Conservation (phyloP, 176 grass and related monocot genomes). For the Oryza glaberrima region DNA sequence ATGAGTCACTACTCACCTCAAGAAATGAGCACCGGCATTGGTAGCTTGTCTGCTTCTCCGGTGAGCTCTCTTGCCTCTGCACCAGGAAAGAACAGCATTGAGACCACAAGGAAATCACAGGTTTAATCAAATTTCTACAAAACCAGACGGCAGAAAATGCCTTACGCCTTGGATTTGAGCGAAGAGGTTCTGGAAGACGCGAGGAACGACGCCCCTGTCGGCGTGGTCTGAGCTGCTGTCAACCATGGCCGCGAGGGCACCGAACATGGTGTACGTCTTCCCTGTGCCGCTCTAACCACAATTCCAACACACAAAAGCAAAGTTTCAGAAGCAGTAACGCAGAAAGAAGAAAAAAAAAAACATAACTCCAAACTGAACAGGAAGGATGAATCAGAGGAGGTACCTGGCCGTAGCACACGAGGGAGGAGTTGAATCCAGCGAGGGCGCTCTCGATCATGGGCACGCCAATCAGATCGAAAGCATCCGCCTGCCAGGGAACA, state of each 20-base stretch:
- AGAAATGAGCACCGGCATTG: constrained; percentile 94
- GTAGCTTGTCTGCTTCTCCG: constrained; percentile 73
- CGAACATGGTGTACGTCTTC: constrained; percentile 98
- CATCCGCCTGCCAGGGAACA: constrained; percentile 62
- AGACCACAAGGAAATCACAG: background rate
- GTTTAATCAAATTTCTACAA: background rate
- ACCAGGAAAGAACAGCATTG: constrained; percentile 23
- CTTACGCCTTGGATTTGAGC: constrained; percentile 73
- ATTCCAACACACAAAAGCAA: constrained; percentile 16
- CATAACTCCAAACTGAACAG: background rate
- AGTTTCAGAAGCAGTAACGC: constrained; percentile 22
- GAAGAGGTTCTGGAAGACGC: constrained; percentile 82
- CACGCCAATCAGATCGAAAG: constrained; percentile 65
- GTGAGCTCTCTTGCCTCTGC: constrained; percentile 62
- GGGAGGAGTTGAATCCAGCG: constrained; percentile 86
- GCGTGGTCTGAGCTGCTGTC: constrained; percentile 45
- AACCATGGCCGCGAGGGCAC: constrained; percentile 81
- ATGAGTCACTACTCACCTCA: constrained; percentile 55
- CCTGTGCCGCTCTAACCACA: constrained; percentile 75
- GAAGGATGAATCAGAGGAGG: background rate
- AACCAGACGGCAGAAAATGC: background rate
- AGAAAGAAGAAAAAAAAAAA: constrained; percentile 15
- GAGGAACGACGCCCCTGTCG: constrained; percentile 70
- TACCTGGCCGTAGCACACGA: constrained; percentile 94
- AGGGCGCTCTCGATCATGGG: constrained; percentile 77